Percentiles rank a stretch among this genome's conserved stretches.
Conservation (phyloP, 345 rosid genomes). For the Pugionium cornutum region DNA sequence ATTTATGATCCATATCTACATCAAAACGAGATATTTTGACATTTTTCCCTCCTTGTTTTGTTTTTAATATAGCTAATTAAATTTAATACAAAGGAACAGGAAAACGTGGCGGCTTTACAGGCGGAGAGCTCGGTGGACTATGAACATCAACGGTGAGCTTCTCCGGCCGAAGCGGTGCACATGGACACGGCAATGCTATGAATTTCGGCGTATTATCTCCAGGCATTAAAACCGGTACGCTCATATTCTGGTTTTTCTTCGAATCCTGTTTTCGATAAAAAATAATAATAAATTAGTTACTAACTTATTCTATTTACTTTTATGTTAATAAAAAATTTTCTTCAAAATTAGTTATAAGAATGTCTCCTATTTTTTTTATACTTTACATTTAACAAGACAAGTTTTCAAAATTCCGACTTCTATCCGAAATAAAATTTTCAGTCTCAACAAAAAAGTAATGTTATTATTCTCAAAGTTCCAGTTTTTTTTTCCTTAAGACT, state of each 20-base stretch:
- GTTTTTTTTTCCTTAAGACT: background rate
- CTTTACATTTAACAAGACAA: background rate
- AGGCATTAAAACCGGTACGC: constrained; percentile 90
- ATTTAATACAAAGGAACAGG: constrained; percentile 72
- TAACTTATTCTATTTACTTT: background rate
- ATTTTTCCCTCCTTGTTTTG: constrained; percentile 4
- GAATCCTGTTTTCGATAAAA: constrained; percentile 43
- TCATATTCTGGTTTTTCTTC: constrained; percentile 51
- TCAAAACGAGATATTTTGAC: constrained; percentile 34
- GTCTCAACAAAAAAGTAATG: background rate
- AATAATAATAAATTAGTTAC: background rate
- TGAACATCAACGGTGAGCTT: constrained; percentile 44
- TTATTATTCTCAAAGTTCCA: too few species aligned
- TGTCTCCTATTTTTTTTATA: background rate
- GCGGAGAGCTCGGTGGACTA: constrained; percentile 45
- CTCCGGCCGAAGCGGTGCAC: constrained; percentile 61
- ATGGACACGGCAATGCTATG: constrained; percentile 90
- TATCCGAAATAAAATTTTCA: background rate
- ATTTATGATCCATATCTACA: constrained; percentile 41
- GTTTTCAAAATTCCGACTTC: background rate
- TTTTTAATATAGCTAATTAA: constrained; percentile 28
- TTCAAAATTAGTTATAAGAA: background rate
- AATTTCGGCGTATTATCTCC: constrained; percentile 85
- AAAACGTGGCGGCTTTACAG: constrained; percentile 52
- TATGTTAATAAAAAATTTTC: background rate